Evolutionary conservation across 768 basidiomycete species (phyloP).

Genomic region (Kwoniella botswanensis): DNA sequence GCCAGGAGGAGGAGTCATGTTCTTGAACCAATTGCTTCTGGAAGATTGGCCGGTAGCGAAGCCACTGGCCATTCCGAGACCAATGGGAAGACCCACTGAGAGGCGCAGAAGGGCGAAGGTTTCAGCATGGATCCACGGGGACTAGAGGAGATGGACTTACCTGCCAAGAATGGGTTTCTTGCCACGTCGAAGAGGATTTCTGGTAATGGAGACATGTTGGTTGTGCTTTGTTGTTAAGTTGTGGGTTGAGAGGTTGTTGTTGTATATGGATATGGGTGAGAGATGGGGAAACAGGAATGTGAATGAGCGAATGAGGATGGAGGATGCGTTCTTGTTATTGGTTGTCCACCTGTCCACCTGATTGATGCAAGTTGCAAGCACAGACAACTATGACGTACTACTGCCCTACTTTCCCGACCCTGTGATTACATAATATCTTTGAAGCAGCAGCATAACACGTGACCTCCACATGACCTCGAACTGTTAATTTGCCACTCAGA

Average conservation of each 20-base stretch:
- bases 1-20: conserved; percentile 64
- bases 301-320: too few species aligned
- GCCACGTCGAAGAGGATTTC: conserved; percentile 65
- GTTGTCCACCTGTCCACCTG: background rate
- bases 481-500: too few species aligned
- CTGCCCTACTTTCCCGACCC: background rate
- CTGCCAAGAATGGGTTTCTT: conserved; percentile 65
- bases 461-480: too few species aligned
- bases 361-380: background rate
- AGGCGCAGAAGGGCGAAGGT: background rate
- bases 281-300: background rate
- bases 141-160: conserved; percentile 19
- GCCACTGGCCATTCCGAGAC: conserved; percentile 65
- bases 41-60: conserved; percentile 62
- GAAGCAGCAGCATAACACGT: too few species aligned
- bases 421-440: background rate
- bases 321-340: background rate
- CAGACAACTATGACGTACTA: background rate
- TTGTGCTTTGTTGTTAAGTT: conserved; percentile 7
- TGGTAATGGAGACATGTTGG: conserved; percentile 61
- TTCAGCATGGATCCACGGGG: background rate
- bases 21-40: conserved; percentile 68
- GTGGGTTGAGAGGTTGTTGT: background rate
- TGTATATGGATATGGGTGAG: background rate
- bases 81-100: conserved; percentile 66